Base-by-base conservation (phyloP, 2,329 filamentous ascomycete species). In the Rutstroemia sydowiana region DNA sequence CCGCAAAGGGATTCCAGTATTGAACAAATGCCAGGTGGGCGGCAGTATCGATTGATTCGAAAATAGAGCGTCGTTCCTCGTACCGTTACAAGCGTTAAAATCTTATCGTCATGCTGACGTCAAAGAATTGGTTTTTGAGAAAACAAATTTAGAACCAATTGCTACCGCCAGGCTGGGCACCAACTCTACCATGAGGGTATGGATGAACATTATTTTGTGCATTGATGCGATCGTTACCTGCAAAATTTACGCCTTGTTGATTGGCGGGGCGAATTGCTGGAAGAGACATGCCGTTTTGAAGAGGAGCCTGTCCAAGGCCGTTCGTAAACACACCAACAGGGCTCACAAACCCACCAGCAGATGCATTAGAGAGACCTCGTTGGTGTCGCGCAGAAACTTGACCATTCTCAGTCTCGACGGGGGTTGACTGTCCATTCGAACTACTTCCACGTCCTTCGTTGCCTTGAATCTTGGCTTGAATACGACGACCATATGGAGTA, bases 401-500 rank as follows among this genome's bases (percentile, higher is more conserved):
- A 21, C 47, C 26, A 53, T 48, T 43, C 16, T 54, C 52, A 20
- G 52, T 45, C 20, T 65, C 64, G 43, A 56, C 60, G 2, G 65
- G 64, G 40, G 63, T 65, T 31, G 58, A 58, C 49, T 65, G 63
- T 10, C 64, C 63, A 55, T 61, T 66, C 16, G 57, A 62, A 9
- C 58, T 45, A 45, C 58, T 62, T 46, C 61, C 65, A 13, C 65
- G 65, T 43, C 58, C 59, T 47, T 84, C 81, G 56, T 76, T 77
- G 23, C 78, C 73, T 58, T 81, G 74, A 52, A 98, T 87, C 76
- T 97, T 97, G 66, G 86, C 86, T 66, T 88, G 85, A 63, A 97
- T 95, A 56, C 93, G 89, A 60, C 93, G 91, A 48, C 93, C 93
- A 67, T 97, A 93, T 3, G 93, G 92, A 39, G 91, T 96, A 62